Base-by-base conservation (phyloP, 2,329 filamentous ascomycete genomes). In the Aspergillus unguis region DNA sequence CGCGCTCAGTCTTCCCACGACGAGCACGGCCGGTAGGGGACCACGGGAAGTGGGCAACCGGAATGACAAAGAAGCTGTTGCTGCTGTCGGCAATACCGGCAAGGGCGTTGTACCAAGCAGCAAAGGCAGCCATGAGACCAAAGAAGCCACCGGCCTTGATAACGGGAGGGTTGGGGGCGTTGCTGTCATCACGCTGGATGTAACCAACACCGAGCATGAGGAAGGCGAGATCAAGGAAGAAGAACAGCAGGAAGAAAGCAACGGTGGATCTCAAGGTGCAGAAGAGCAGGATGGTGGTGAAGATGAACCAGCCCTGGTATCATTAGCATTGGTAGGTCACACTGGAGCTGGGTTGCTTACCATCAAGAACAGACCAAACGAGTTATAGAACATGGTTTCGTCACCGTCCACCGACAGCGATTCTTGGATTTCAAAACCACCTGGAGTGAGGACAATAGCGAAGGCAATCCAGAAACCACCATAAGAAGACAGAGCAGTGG, bases 41-140 rank as follows among this genome's bases (percentile, higher is more conserved):
- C 92, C 92, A 96, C 49, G 92, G 92, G 80, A 96, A 95, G 80
- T 96, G 91, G 64, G 88, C 86, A 58, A 96, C 91, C 47, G 92
- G 92, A 57, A 95, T 84, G 71, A 94, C 80, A 80, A 96, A 94
- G 85, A 96, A 96, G 78, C 90, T 94, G 67, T 80, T 80, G 61
- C 70, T 75, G 48, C 65, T 72, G 62, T 94, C 89, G 56, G 87
- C 86, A 53, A 94, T 83, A 82, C 89, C 89, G 48, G 88, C 88
- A 55, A 92, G 78, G 35, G 90, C 89, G 65, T 90, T 91, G 74
- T 92, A 95, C 90, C 90, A 95, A 3, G 90, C 89, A 51, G 89
- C 67, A 68, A 95, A 94, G 0, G 89, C 87, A 1, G 89, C 84
- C 5, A 94, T 63, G 56, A 94, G 79, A n/a, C 90, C 90, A 66